Base-by-base conservation (phyloP, 2,329 filamentous ascomycete species). In the Lachnellula cervina region DNA sequence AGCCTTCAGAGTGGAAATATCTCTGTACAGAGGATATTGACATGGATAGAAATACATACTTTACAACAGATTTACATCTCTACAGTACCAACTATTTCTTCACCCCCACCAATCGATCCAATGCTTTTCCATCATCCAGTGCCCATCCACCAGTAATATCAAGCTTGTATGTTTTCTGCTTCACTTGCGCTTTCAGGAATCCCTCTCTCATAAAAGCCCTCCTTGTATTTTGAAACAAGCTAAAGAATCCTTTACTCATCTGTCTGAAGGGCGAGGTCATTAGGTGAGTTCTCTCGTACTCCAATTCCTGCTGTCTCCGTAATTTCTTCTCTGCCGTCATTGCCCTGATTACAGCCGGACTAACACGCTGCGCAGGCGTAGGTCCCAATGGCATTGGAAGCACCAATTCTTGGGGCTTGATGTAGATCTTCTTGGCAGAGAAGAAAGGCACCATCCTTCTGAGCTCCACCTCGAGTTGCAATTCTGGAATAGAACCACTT, bases 181-280 rank as follows among this genome's bases (percentile, higher is more conserved):
- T 71, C 14, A 83, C 71, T 51, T 67, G 69, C 49, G 86, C 71
- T 54, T 74, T 72, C 40, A 77, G 73, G 58, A 82, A 84, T 0
- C 82, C 83, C 55, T 81, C 80, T 52, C 81, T 76, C 16, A 77
- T 80, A 66, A 83, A 75, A 1, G 80, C 76, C 48, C 80, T 73
- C 56, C 72, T 73, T 21, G 82, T 70, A 7, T 76, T 77, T 5
- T 63, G 54, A 59, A 78, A 79, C 51, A 80, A 66, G 7, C 66
- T 69, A 21, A 66, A 65, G 3, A 78, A 63, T 0, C 70, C 77
- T 58, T 73, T 72, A 17, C 70, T 71, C 1, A 76, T 68, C 60
- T 80, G 76, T 19, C 82, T 74, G 61, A 86, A 82, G 17, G 81
- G 81, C 66, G 77, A 74, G 9, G 80, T 83, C 71, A 85, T 71